Conservation (phyloP, 768 basidiomycete genomes). For the Trametes cubensis region DNA sequence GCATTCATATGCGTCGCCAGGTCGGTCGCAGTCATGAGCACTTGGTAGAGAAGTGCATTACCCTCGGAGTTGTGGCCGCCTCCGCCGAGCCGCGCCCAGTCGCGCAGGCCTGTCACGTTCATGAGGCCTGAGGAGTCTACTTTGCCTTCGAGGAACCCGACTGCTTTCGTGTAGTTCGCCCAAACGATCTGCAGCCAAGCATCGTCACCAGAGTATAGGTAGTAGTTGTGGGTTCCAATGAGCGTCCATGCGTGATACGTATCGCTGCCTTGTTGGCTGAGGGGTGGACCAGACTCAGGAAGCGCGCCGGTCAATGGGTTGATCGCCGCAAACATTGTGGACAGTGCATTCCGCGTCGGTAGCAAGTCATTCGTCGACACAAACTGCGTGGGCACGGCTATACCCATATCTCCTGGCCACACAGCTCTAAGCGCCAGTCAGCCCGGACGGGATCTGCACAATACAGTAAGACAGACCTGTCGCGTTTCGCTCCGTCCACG, state of each 20-base stretch:
- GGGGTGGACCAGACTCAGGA: slow-evolving; percentile 52
- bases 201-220: slow-evolving; percentile 54
- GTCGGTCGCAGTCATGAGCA: slow-evolving; percentile 48
- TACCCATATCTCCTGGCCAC: slow-evolving; percentile 68
- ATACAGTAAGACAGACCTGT: slow-evolving; percentile 40
- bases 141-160: slow-evolving; percentile 54
- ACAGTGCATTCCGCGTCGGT: slow-evolving; percentile 56
- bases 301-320: slow-evolving; percentile 56
- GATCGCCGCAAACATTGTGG: slow-evolving; percentile 59
- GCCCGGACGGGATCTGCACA: not conserved
- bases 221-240: slow-evolving; percentile 62
- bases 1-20: slow-evolving; percentile 47
- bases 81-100: slow-evolving; percentile 60
- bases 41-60: slow-evolving; percentile 58
- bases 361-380: slow-evolving; percentile 63
- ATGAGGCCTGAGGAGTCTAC: slow-evolving; percentile 53
- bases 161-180: slow-evolving; percentile 60
- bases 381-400: slow-evolving; percentile 62
- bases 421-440: slow-evolving; percentile 44
- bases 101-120: slow-evolving; percentile 57
- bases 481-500: slow-evolving; percentile 63
- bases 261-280: slow-evolving; percentile 48
- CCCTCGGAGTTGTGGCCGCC: slow-evolving; percentile 60
- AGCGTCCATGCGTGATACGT: slow-evolving; percentile 66
- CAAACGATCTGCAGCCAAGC: slow-evolving; percentile 54